Evolutionary conservation across 2,329 filamentous ascomycete species (phyloP), one percentile per base, ranked within the genome.

Genomic region (Trichophyton verrucosum): DNA sequence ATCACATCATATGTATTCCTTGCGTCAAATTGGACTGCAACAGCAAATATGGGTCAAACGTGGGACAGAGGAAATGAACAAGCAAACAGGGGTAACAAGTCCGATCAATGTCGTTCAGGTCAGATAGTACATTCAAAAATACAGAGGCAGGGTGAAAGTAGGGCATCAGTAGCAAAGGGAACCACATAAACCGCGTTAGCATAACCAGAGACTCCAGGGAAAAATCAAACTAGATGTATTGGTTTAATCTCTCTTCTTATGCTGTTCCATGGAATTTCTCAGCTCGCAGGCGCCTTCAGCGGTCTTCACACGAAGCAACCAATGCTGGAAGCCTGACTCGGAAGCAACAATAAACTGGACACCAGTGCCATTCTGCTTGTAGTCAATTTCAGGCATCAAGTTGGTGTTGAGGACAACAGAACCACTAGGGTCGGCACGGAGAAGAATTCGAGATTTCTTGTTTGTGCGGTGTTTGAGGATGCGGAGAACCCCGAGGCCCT

Each of bases 401-500:
- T 78, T 73, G 66, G 86, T 82, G 74, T 95, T 95, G 68, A 95
- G 76, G 2, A 87, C 81, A 55, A 92, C 78, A 44, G 86, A 82
- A 15, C 89, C 89, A 64, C 85, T 81, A 0, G 88, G 88, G 65
- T 91, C 87, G n/a, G 83, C 83, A 57, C 89, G 84, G 64, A 91
- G 75, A 20, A 95, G 75, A 53, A 94, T 76, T 46, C 89, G 83
- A 3, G 85, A 81, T 30, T 81, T 79, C 20, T 82, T 83, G 0
- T 84, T 88, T 15, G 80, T 79, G 71, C 88, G 87, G 75, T 92
- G 81, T 73, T 87, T 86, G 63, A 95, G 77, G 13, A 95, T 71
- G 44, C 87, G 85, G 59, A 91, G 75, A 9, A 83, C 81, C 0
- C 90, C 90, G 6, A 89, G 77, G 51, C 89, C 89, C 70, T 86